phyloP scores from a whole-genome alignment of 2,329 filamentous ascomycete genomes.

The Neocucurbitaria cava region DNA sequence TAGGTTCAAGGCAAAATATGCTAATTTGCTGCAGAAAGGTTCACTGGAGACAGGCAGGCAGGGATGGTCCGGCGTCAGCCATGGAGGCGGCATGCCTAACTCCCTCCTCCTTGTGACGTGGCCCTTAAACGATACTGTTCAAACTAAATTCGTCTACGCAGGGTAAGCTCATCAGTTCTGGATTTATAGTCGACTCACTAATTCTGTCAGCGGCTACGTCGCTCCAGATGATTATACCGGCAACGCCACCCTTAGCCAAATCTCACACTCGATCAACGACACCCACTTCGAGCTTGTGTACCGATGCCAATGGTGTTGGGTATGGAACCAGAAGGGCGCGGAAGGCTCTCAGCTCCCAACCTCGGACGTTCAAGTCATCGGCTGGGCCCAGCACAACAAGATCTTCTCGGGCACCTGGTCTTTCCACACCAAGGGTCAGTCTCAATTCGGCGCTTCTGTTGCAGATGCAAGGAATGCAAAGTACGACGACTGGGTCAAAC shows the following conservation, averaged over 20 bases:
- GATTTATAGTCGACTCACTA: conserved; percentile 3
- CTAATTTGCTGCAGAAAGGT: conserved; percentile 35
- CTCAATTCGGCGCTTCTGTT: conserved; percentile 60
- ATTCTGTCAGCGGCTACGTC: conserved; percentile 59
- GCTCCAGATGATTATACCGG: conserved; percentile 67
- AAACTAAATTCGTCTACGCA: conserved; percentile 43
- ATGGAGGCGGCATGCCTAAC: conserved; percentile 46
- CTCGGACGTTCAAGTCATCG: conserved; percentile 54
- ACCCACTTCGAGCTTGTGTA: conserved; percentile 70
- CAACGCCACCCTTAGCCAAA: conserved; percentile 66
- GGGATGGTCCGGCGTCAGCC: conserved; percentile 49
- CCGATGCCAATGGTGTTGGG: conserved; percentile 62
- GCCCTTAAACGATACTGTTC: conserved; percentile 33
- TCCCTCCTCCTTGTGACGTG: conserved; percentile 44
- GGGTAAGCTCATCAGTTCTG: conserved; percentile 23
- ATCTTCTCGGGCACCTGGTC: conserved; percentile 53
- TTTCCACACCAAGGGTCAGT: conserved; percentile 62
- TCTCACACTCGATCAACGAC: conserved; percentile 64
- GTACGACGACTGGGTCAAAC: conserved; percentile 50
- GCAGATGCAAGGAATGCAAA: conserved; percentile 53
- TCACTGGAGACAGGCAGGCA: conserved; percentile 33
- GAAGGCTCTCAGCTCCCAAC: conserved; percentile 48
- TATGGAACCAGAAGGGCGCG: conserved; percentile 53
- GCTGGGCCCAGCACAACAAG: conserved; percentile 61
- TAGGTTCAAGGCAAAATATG: background rate